Evolutionary conservation across 2,329 filamentous ascomycete species (phyloP), one percentile per base, ranked within the genome.

Genomic region (Fusarium multiceps): DNA sequence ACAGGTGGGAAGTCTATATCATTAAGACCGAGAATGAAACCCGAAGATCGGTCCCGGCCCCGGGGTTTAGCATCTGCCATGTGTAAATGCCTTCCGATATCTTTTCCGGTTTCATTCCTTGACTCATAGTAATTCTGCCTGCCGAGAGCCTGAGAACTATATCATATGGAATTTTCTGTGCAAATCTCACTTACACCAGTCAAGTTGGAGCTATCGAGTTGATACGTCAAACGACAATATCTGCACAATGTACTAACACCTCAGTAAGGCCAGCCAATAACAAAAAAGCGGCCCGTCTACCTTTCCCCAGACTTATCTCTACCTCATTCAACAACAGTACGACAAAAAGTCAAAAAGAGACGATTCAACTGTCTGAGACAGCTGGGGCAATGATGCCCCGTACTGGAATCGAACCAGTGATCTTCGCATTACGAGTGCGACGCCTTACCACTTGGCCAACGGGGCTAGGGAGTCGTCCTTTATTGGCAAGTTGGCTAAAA

Each of bases 391-490:
- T 25, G 11, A 37, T 66, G 69, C 69, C 58, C 66, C 56, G 59
- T 61, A 66, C 54, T 49, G 59, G 64, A 71, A 65, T 71, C 64
- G 69, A 71, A 71, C 67, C 59, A 49, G 46, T 56, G 69, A 60
- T 71, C 69, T 71, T 71, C 67, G 67, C 69, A 71, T 71, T 71
- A 72, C 68, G 69, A 72, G 69, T 72, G 69, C 64, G 68, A 72
- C 69, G 69, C 69, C 68, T 71, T 72, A 72, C 69, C 69, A 65
- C 69, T 71, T 71, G 68, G 69, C 69, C 68, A 72, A 69, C 50
- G 55, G 63, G 68, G 69, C 69, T 41, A 45, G 43, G 58, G 47
- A 63, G 25, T 63, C 61, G 43, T 50, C 46, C 45, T 66, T 64
- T 59, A 6, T n/a, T 13, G 11, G 20, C 13, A n/a, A 13, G 11